A percentile compares a stretch with the other conserved stretches of the same genome.
These are phyloP conservation scores for Ustilago hordei DNA, from an alignment of 1,284 basidiomycete genomes.

Conservation along the genomic window DNA sequence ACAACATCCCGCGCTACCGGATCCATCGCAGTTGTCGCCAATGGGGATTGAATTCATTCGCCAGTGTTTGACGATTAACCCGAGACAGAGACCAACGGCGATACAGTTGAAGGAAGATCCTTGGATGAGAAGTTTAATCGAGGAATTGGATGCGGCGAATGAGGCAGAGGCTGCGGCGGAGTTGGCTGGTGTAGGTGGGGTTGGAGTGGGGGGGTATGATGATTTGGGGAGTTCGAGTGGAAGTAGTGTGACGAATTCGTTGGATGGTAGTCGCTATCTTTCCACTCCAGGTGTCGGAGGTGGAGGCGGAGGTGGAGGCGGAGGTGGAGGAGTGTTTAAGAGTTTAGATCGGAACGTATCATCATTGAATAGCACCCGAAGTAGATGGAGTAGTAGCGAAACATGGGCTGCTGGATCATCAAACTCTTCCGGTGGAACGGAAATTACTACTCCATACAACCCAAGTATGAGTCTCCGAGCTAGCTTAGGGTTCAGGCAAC, in stretches of 20 bases:
- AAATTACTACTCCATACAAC: conserved; percentile 40
- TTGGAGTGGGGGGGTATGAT: conserved; percentile 14
- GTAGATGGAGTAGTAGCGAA: conserved; percentile 34
- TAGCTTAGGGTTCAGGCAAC: conserved; percentile 31
- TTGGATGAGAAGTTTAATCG: conserved; percentile 77
- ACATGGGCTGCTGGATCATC: conserved; percentile 1
- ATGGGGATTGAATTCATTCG: conserved; percentile 94
- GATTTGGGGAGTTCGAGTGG: conserved; percentile 28
- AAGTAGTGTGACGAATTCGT: conserved; percentile 18
- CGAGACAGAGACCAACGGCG: conserved; percentile 84
- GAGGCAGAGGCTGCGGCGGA: conserved; percentile 54
- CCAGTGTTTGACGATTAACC: conserved; percentile 89
- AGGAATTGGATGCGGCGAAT: conserved; percentile 62
- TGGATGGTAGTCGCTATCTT: conserved; percentile 6
- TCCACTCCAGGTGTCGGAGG: conserved; percentile 8
- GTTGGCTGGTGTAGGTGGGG: conserved; percentile 13
- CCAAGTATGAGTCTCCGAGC: conserved; percentile 43
- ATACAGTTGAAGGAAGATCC: conserved; percentile 86
- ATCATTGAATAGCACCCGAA: conserved; percentile 38
- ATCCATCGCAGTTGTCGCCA: conserved; percentile 87
- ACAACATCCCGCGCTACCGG: conserved; percentile 94
- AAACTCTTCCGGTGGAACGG: conserved; percentile 24
- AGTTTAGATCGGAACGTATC: conserved; percentile 49
- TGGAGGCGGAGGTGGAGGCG: neutral
- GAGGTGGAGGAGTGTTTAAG: conserved; percentile 24